Evolutionary conservation across 208 protist species (phyloP).

Genomic region (Leptomonas seymouri): DNA sequence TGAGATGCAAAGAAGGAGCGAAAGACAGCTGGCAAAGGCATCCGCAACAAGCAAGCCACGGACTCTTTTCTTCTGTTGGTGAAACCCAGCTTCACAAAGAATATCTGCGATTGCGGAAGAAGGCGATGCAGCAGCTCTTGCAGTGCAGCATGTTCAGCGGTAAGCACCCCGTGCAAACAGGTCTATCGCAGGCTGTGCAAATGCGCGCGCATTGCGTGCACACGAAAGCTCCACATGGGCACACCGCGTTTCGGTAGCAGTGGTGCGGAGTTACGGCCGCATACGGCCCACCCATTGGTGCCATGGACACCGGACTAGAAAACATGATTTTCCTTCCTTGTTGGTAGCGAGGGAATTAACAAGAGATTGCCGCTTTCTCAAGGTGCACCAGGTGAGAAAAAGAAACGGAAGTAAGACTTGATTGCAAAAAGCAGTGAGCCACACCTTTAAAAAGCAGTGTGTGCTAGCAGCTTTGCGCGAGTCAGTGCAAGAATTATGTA

Average conservation of each 20-base stretch:
- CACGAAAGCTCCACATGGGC: constrained; percentile 53
- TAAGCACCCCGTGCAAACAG: constrained; percentile 65
- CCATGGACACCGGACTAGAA: constrained; percentile 11
- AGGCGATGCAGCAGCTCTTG: constrained; percentile 70
- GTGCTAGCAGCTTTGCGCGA: too few species aligned
- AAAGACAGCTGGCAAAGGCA: not conserved
- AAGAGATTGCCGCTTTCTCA: not conserved
- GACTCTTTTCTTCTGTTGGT: not conserved
- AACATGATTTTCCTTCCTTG: constrained; percentile 8
- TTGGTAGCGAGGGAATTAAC: not conserved
- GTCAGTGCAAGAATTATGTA: too few species aligned
- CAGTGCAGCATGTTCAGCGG: constrained; percentile 68
- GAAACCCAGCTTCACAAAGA: constrained; percentile 38
- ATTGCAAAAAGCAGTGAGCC: too few species aligned
- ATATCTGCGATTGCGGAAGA: constrained; percentile 52
- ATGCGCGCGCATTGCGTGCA: constrained; percentile 66
- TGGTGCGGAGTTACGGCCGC: constrained; percentile 32
- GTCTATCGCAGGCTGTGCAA: constrained; percentile 68
- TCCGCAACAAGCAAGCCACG: not conserved
- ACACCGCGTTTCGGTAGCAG: constrained; percentile 48
- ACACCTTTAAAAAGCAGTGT: too few species aligned
- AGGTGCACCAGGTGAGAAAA: not conserved
- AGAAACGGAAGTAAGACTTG: too few species aligned
- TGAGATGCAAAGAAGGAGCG: not conserved
- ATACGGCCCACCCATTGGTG: constrained; percentile 8